phyloP scores from a whole-genome alignment of 2,329 filamentous ascomycete genomes.

The Ceratocystiopsis minuta region DNA sequence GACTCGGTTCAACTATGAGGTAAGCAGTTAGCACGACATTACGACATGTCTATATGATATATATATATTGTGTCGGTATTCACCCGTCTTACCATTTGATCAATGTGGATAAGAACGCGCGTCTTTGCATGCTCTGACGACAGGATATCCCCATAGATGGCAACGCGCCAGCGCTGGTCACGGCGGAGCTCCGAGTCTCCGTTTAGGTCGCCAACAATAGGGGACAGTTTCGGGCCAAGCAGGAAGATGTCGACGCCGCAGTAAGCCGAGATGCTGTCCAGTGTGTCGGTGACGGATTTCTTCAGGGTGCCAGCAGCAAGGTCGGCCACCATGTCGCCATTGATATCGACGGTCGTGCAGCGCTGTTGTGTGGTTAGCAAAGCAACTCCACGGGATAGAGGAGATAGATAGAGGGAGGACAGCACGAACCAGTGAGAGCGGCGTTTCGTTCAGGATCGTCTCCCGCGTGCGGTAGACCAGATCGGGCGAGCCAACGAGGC shows the following conservation, averaged over 20 bases:
- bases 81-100: conserved; percentile 53
- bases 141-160: conserved; percentile 89
- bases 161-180: conserved; percentile 79
- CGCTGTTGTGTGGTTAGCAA: conserved; percentile 37
- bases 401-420: background rate
- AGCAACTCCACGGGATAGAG: conserved; percentile 1
- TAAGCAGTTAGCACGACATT: background rate
- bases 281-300: conserved; percentile 59
- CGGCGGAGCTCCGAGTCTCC: conserved; percentile 68
- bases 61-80: background rate
- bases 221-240: conserved; percentile 71
- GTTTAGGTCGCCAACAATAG: conserved; percentile 55
- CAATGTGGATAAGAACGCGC: conserved; percentile 88
- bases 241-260: conserved; percentile 96
- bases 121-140: conserved; percentile 96
- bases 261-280: conserved; percentile 72
- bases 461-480: conserved; percentile 78
- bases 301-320: conserved; percentile 47
- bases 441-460: conserved; percentile 78
- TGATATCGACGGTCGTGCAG: conserved; percentile 84
- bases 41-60: too few relatives aligned
- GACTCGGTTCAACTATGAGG: conserved; percentile 43
- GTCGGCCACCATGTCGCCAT: conserved; percentile 78
- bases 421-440: conserved; percentile 53
- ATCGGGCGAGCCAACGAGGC: conserved; percentile 73